A percentile compares a stretch with the other conserved stretches of the same genome.
phyloP scores from a whole-genome alignment of 306 rosid genomes.

The Alnus glutinosa region DNA sequence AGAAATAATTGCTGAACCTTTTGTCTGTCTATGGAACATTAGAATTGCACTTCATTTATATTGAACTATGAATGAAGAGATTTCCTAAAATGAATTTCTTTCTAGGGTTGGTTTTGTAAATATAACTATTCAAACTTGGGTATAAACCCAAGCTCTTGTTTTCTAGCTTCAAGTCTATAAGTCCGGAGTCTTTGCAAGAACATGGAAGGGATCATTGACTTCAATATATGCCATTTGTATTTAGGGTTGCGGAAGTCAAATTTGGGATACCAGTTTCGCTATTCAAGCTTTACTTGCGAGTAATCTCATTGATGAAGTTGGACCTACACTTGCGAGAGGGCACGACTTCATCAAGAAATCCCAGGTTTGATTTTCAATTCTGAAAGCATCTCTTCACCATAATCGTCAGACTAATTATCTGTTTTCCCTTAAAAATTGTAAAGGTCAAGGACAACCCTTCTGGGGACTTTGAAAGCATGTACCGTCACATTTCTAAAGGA shows the following conservation, averaged over 20 bases:
- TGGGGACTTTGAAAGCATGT: constrained; percentile 62
- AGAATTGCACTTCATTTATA: background rate
- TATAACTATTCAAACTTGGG: background rate
- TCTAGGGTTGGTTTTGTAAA: background rate
- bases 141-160: background rate
- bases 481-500: constrained; percentile 81
- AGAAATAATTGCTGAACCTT: background rate
- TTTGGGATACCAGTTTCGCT: too few relatives aligned
- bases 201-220: background rate
- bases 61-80: background rate
- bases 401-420: background rate
- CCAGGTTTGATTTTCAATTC: constrained; percentile 39
- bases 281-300: too few relatives aligned
- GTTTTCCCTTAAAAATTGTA: background rate
- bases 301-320: constrained; percentile 44
- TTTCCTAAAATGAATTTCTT: background rate
- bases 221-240: too few relatives aligned
- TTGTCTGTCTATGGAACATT: background rate
- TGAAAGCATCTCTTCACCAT: background rate
- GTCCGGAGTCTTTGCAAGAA: background rate
- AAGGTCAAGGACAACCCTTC: constrained; percentile 61
- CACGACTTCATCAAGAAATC: constrained; percentile 70
- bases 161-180: background rate
- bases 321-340: constrained; percentile 46
- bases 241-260: too few relatives aligned